These are phyloP conservation scores for Physcomitrellopsis africana DNA, from an alignment of 225 moss, liverwort and hornwort species.

Conservation along the genomic window DNA sequence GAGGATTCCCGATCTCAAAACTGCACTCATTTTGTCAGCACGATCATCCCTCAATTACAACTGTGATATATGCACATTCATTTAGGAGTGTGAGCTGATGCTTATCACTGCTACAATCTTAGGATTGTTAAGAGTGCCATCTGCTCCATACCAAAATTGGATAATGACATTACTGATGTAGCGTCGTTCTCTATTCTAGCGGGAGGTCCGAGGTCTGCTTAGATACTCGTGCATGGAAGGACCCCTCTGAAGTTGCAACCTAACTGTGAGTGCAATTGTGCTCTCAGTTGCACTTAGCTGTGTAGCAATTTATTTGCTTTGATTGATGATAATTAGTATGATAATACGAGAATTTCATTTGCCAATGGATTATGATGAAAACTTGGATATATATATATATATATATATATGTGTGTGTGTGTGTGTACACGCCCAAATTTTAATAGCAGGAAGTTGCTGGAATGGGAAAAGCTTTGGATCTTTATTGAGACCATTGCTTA, in stretches of 20 bases:
- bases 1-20: background rate
- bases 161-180: slow-evolving; percentile 14
- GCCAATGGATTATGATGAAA: background rate
- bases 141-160: slow-evolving; percentile 7
- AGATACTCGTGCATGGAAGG: slow-evolving; percentile 13
- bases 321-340: slow-evolving; percentile 10
- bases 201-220: background rate
- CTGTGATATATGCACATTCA: background rate
- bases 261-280: slow-evolving; percentile 8
- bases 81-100: slow-evolving; percentile 29
- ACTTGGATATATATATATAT: background rate
- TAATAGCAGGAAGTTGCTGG: background rate
- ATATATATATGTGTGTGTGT: too few relatives aligned
- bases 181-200: slow-evolving; percentile 15
- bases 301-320: slow-evolving; percentile 26
- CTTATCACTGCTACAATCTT: slow-evolving; percentile 13
- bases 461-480: background rate
- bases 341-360: slow-evolving; percentile 3
- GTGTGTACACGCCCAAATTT: background rate
- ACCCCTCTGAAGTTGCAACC: background rate
- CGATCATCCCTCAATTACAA: slow-evolving; percentile 2
- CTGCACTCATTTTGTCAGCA: background rate
- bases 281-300: slow-evolving; percentile 13
- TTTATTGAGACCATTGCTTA: slow-evolving; percentile 6
- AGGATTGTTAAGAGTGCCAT: slow-evolving; percentile 6